A percentile compares a stretch with the other conserved stretches of the same genome.
Evolutionary conservation across 345 rosid species (phyloP).

Genomic region (Brassica carinata): DNA sequence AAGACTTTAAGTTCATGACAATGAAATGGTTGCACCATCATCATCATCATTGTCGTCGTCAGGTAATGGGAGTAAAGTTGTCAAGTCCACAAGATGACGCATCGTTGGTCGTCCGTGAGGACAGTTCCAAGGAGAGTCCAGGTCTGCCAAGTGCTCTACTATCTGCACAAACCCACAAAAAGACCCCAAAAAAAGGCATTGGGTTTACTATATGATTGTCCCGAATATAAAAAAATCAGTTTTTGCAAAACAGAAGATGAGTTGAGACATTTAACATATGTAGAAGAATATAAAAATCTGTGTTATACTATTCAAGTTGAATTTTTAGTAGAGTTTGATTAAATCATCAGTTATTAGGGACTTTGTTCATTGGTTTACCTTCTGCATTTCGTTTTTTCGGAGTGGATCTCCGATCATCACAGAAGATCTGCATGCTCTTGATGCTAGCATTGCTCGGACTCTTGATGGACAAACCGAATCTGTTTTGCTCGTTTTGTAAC

Average conservation of each 20-base stretch:
- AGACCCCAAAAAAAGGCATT: background rate
- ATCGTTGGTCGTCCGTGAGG: conserved; percentile 99
- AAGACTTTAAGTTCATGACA: conserved; percentile 11
- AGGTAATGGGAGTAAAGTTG: conserved; percentile 44
- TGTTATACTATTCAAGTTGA: background rate
- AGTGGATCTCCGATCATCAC: conserved; percentile 90
- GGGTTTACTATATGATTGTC: background rate
- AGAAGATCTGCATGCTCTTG: conserved; percentile 90
- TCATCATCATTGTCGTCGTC: conserved; percentile 30
- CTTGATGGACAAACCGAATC: conserved; percentile 87
- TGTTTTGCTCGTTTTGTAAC: conserved; percentile 70
- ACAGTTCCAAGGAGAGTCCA: conserved; percentile 98
- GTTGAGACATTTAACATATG: background rate
- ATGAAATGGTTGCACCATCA: conserved; percentile 21
- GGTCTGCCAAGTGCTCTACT: conserved; percentile 70
- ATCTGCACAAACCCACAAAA: conserved; percentile 49
- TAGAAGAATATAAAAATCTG: background rate
- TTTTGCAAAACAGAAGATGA: conserved; percentile 3
- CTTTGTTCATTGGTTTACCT: conserved; percentile 50
- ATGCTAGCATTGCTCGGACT: conserved; percentile 92
- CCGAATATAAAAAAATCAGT: background rate
- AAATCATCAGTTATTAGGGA: background rate
- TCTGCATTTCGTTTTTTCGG: conserved; percentile 80
- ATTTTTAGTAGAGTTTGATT: background rate
- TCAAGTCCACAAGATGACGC: conserved; percentile 91